A percentile compares a stretch with the other conserved stretches of the same genome.
These are phyloP conservation scores for Balamuthia mandrillaris DNA, from an alignment of 208 protist genomes.

Conservation along the genomic window DNA sequence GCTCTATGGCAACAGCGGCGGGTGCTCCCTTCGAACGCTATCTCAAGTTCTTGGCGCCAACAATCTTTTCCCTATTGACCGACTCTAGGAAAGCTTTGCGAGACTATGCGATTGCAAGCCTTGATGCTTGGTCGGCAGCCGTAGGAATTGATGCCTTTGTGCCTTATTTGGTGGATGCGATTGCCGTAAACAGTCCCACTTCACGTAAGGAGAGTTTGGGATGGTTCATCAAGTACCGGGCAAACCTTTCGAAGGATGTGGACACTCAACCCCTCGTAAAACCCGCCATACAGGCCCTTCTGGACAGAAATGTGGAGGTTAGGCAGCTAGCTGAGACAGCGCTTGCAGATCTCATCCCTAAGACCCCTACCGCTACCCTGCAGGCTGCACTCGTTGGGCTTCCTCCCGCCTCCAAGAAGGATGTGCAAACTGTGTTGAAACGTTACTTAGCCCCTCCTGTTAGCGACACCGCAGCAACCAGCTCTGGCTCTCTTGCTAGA, in stretches of 20 bases:
- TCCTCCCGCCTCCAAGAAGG: no score
- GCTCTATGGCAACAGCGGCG: constrained; percentile 37
- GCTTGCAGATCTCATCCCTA: no score
- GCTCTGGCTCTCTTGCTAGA: no score
- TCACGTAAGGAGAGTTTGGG: background rate
- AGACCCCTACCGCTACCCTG: no score
- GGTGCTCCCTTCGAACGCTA: background rate
- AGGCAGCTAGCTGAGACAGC: no score
- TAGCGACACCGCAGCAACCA: no score
- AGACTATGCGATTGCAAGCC: background rate
- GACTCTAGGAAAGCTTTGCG: constrained; percentile 49
- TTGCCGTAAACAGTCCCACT: background rate
- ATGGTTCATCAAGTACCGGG: background rate
- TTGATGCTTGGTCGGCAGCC: constrained; percentile 1
- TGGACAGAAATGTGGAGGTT: background rate
- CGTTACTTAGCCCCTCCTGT: no score
- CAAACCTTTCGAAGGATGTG: background rate
- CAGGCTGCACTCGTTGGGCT: no score
- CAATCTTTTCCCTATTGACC: background rate
- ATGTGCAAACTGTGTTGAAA: no score
- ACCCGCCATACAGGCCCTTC: background rate
- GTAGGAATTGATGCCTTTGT: constrained; percentile 9
- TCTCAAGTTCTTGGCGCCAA: background rate
- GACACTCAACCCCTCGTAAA: background rate
- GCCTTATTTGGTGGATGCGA: background rate